phyloP scores from a whole-genome alignment of 306 rosid species.

The Cicer pinnatifidum region DNA sequence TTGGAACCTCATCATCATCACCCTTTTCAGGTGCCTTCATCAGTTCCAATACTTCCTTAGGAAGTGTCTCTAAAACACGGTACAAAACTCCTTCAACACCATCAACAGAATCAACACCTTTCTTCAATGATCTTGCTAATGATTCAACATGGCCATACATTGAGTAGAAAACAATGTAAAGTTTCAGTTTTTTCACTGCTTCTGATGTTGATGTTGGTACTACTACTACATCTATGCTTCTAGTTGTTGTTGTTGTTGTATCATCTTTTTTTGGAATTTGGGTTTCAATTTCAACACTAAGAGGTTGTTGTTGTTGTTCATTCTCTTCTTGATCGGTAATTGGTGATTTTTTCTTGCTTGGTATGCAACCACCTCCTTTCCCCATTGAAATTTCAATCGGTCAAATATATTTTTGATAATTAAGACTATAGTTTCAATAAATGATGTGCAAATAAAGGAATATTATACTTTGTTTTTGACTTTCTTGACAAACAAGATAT shows the following conservation, averaged over 20 bases:
- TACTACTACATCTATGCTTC: slow-evolving; percentile 27
- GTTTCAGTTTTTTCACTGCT: slow-evolving; percentile 49
- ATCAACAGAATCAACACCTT: slow-evolving; percentile 67
- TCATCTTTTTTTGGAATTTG: slow-evolving; percentile 31
- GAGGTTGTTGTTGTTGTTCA: not conserved
- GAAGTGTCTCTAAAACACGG: slow-evolving; percentile 68
- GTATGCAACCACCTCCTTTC: slow-evolving; percentile 76
- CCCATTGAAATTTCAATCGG: slow-evolving; percentile 56
- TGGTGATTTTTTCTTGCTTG: slow-evolving; percentile 64
- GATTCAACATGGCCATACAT: slow-evolving; percentile 80
- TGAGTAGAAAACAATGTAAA: slow-evolving; percentile 74
- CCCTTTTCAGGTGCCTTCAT: slow-evolving; percentile 71
- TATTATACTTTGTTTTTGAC: not conserved
- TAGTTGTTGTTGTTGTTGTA: slow-evolving; percentile 8
- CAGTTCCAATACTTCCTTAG: slow-evolving; percentile 55
- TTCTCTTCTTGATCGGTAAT: slow-evolving; percentile 44
- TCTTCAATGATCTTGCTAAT: slow-evolving; percentile 65
- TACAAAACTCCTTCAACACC: slow-evolving; percentile 77
- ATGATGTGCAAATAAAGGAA: slow-evolving; percentile 4
- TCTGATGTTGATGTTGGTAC: not conserved
- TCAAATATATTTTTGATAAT: not conserved
- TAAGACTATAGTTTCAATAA: not conserved
- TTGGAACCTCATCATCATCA: slow-evolving; percentile 44
- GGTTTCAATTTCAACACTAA: slow-evolving; percentile 45
- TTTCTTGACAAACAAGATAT: slow-evolving; percentile 42